Base-by-base conservation (phyloP, 768 basidiomycete genomes). In the Cubamyces sp. region DNA sequence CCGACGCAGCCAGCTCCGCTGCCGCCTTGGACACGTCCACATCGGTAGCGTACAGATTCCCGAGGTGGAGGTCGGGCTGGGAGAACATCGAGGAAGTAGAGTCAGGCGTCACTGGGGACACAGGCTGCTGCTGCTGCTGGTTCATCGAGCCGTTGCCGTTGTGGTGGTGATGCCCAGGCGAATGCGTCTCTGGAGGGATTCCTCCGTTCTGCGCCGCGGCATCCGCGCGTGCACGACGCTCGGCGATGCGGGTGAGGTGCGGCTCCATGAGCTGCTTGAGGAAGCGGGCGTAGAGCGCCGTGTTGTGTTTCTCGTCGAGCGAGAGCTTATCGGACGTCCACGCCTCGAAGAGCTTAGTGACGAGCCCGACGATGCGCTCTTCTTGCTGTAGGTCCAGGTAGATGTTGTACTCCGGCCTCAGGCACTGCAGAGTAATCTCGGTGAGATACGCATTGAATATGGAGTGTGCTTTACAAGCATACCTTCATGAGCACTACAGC, bases 401-500 rank as follows among this genome's bases (percentile, higher is more conserved):
- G 49, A 71, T 73, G 3, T 79, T 62, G 60, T 81, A 79, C 64
- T 79, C 80, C 1, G 84, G 83, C 3, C 84, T 80, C 43, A 86
- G 72, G 46, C 67, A 67, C 68, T 69, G 52, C 23, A n/a, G 7
- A 26, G 47, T 4, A 18, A 12, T 18, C 14, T 15, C 3, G 21
- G 9, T 28, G n/a, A 52, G 34, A 15, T 39, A 18, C 48, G 23
- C n/a, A 25, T 58, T 40, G 48, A 46, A 47, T 14, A 47, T 39
- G 7, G n/a, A 25, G 57, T 37, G 3, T 25, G 8, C 47, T 16
- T 0, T 15, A 21, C 21, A 45, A 23, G 54, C 81, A 65, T 67
- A 87, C 85, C 72, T 87, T 86, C 53, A 87, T 75, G 23, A 88
- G 73, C 67, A 86, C 86, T 2, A 84, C 84, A 3, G 84, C 79